Evolutionary conservation across 1,284 basidiomycete genomes (phyloP).

Genomic region (Sporisorium exsertum): DNA sequence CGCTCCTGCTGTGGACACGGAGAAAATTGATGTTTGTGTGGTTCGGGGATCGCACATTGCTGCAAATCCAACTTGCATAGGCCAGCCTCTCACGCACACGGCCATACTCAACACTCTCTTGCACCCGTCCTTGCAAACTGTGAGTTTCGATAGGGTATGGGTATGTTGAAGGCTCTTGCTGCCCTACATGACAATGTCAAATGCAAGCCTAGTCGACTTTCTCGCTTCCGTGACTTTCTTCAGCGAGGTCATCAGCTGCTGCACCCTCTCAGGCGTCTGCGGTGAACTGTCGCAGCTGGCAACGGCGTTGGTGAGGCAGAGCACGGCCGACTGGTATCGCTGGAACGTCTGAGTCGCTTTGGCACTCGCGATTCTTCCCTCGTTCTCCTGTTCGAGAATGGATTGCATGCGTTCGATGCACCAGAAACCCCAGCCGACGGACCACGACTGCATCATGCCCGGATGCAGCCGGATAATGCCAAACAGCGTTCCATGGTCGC

Average conservation of each 20-base stretch:
- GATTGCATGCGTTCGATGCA: slow-evolving; percentile 23
- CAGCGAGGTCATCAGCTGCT: slow-evolving; percentile 22
- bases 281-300: slow-evolving; percentile 33
- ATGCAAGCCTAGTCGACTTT: slow-evolving; percentile 12
- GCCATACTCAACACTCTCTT: no score
- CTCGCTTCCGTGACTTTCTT: slow-evolving; percentile 20
- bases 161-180: not conserved
- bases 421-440: slow-evolving; percentile 36
- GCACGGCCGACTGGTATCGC: slow-evolving; percentile 32
- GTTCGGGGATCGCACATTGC: not conserved
- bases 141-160: not conserved
- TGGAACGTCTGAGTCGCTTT: slow-evolving; percentile 32
- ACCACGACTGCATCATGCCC: slow-evolving; percentile 44
- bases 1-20: not conserved
- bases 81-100: not conserved
- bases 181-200: slow-evolving; percentile 7
- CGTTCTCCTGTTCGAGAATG: slow-evolving; percentile 9
- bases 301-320: slow-evolving; percentile 34
- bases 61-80: not conserved
- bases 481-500: slow-evolving; percentile 38
- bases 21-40: not conserved
- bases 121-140: no score
- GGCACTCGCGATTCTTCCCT: slow-evolving; percentile 29
- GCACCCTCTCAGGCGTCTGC: slow-evolving; percentile 28
- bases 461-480: slow-evolving; percentile 41